Percentiles rank a stretch among this genome's conserved stretches.
Conservation (phyloP, 164 flowering plant species). For the Houttuynia cordata region DNA sequence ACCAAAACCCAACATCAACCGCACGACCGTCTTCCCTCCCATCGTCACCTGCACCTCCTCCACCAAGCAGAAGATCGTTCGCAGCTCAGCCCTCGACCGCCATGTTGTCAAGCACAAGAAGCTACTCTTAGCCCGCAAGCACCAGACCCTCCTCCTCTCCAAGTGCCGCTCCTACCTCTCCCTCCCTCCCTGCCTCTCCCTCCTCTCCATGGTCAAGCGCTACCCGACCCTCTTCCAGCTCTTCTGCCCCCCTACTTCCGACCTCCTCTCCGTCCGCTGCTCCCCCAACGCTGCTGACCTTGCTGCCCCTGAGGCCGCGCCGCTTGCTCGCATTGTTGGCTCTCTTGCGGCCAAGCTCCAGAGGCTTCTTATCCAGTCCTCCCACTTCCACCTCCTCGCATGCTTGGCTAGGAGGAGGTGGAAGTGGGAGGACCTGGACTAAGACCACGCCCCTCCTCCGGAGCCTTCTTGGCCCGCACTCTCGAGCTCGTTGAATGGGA, state of each 20-base stretch:
- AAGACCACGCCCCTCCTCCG: constrained; percentile 58
- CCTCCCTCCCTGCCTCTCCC: constrained; percentile 54
- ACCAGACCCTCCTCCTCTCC: constrained; percentile 70
- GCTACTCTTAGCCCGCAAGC: constrained; percentile 73
- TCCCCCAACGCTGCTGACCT: constrained; percentile 56
- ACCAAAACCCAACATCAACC: neutral
- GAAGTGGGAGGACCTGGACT: too few relatives aligned
- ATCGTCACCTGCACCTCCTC: neutral
- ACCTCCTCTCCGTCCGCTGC: constrained; percentile 67
- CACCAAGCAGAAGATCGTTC: constrained; percentile 17
- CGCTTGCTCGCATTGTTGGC: constrained; percentile 24
- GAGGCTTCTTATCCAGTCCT: constrained; percentile 80
- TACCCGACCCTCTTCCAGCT: constrained; percentile 80
- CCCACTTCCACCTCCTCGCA: constrained; percentile 72
- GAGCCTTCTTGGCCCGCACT: constrained; percentile 83
- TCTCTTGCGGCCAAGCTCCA: constrained; percentile 60
- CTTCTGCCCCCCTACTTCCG: constrained; percentile 49
- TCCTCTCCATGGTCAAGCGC: constrained; percentile 60
- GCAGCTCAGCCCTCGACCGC: constrained; percentile 45
- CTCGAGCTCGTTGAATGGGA: constrained; percentile 89
- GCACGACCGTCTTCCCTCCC: neutral
- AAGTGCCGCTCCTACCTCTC: constrained; percentile 64
- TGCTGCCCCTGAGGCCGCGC: constrained; percentile 34
- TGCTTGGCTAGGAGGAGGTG: too few relatives aligned
- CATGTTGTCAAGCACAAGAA: constrained; percentile 59